These are phyloP conservation scores for Graphiopsis chlorocephala DNA, from an alignment of 2,329 filamentous ascomycete genomes.

Conservation along the genomic window DNA sequence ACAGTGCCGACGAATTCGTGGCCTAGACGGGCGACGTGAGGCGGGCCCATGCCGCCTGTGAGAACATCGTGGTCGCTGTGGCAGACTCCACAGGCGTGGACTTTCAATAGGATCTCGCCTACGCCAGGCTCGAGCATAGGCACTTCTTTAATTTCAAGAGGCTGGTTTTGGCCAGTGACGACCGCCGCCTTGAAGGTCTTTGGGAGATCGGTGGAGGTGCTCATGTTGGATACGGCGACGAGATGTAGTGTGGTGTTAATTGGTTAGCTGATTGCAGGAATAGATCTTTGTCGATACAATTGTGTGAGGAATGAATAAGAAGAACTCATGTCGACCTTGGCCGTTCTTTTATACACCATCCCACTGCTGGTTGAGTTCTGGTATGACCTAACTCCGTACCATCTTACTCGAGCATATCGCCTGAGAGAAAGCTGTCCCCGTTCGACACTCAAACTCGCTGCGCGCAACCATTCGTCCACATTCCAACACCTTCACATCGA, in stretches of 20 bases:
- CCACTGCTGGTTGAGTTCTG: neutral
- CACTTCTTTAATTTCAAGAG: constrained; percentile 59
- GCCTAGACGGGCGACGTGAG: constrained; percentile 43
- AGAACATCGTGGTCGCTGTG: constrained; percentile 57
- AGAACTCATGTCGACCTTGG: neutral
- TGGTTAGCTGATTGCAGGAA: neutral
- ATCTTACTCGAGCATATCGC: neutral
- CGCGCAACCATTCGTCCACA: neutral
- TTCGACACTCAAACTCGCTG: neutral
- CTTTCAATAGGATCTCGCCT: constrained; percentile 66
- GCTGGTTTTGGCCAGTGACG: constrained; percentile 51
- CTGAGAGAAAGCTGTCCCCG: neutral
- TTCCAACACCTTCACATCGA: neutral
- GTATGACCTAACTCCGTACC: neutral
- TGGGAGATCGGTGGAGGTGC: constrained; percentile 38
- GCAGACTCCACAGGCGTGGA: constrained; percentile 70
- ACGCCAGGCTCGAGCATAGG: constrained; percentile 55
- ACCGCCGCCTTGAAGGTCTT: constrained; percentile 67
- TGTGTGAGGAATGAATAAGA: neutral
- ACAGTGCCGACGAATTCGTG: constrained; percentile 71
- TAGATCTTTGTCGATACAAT: neutral
- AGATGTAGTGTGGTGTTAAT: neutral
- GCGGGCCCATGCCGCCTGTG: constrained; percentile 51
- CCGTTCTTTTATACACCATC: neutral
- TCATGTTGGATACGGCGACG: neutral